Evolutionary conservation across 2,329 filamentous ascomycete genomes (phyloP).

Genomic region (Conoideocrella luteorostrata): DNA sequence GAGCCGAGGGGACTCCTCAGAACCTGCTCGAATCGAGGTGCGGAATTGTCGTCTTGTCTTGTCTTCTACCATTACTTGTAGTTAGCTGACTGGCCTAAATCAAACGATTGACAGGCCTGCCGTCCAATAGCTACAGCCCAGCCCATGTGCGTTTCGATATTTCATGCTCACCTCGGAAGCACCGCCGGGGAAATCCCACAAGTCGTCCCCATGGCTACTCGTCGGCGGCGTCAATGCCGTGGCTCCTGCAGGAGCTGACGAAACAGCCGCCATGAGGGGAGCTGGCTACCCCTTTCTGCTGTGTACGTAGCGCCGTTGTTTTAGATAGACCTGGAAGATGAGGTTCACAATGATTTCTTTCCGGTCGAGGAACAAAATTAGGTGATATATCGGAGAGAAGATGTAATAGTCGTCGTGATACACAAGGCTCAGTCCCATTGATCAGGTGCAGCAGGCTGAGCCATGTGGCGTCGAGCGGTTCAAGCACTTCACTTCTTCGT

Average conservation of each 20-base stretch:
- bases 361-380: background rate
- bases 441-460: background rate
- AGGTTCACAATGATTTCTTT: background rate
- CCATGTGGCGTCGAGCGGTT: constrained; percentile 3
- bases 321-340: background rate
- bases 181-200: constrained; percentile 34
- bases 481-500: background rate
- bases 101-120: constrained; percentile 1
- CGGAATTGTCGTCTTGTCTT: constrained; percentile 9
- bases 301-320: background rate
- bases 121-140: background rate
- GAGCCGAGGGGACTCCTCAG: constrained; percentile 13
- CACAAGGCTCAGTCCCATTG: background rate
- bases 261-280: constrained; percentile 45
- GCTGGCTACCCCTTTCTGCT: constrained; percentile 20
- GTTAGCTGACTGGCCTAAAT: background rate
- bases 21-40: constrained; percentile 9
- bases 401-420: background rate
- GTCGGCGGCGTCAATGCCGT: constrained; percentile 41
- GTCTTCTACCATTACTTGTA: constrained; percentile 7
- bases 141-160: background rate
- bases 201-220: constrained; percentile 42
- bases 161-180: constrained; percentile 31
- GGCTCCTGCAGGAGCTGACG: constrained; percentile 40
- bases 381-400: too few species aligned